phyloP scores from a whole-genome alignment of 2,329 filamentous ascomycete genomes.

The Parastagonospora nodorum region DNA sequence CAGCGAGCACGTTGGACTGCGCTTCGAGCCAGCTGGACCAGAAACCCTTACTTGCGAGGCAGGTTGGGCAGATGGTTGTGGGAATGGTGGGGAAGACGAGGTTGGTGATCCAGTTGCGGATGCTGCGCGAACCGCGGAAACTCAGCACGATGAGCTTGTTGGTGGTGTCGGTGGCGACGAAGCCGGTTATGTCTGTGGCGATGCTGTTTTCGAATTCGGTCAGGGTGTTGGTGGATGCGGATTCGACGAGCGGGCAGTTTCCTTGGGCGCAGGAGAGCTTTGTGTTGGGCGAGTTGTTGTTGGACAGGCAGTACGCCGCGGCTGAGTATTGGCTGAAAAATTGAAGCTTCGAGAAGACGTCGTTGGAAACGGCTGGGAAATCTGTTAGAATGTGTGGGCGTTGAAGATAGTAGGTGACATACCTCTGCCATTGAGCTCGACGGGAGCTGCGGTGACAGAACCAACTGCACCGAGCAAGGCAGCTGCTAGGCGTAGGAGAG shows the following conservation, averaged over 20 bases:
- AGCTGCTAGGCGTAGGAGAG: constrained; percentile 21
- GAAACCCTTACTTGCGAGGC: constrained; percentile 64
- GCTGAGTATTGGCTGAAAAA: constrained; percentile 60
- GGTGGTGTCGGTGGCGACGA: constrained; percentile 53
- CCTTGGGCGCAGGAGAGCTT: constrained; percentile 52
- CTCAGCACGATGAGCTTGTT: constrained; percentile 63
- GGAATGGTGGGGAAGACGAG: constrained; percentile 50
- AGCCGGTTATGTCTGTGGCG: constrained; percentile 53
- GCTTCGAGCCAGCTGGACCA: constrained; percentile 63
- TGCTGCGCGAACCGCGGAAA: constrained; percentile 62
- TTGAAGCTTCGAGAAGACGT: constrained; percentile 48
- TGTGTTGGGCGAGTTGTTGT: constrained; percentile 52
- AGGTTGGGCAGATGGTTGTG: constrained; percentile 52
- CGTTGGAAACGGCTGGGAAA: constrained; percentile 45
- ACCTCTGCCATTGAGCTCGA: constrained; percentile 37
- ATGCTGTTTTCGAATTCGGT: constrained; percentile 54
- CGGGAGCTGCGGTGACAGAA: constrained; percentile 31
- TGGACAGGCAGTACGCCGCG: constrained; percentile 57
- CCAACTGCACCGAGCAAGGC: constrained; percentile 25
- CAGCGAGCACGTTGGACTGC: constrained; percentile 47
- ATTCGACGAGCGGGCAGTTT: constrained; percentile 56
- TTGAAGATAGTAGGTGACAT: background rate
- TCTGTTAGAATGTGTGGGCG: background rate
- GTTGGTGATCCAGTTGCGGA: constrained; percentile 68
- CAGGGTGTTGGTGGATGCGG: constrained; percentile 52